These are phyloP conservation scores for Penicillium digitatum DNA, from an alignment of 2,329 filamentous ascomycete genomes.

Conservation along the genomic window DNA sequence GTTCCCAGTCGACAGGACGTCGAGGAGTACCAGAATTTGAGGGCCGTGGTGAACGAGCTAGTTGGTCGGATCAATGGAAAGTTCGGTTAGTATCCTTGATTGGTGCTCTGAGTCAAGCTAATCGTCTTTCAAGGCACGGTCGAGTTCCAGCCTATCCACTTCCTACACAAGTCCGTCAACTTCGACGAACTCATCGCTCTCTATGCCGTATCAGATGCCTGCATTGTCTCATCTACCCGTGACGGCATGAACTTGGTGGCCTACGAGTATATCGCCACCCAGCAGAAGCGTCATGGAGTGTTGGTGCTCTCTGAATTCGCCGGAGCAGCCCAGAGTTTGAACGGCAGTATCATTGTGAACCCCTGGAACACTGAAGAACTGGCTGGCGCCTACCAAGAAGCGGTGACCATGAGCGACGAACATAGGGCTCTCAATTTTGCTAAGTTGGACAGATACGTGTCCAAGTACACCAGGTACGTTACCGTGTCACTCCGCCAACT, in stretches of 20 bases:
- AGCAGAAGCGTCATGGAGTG: constrained; percentile 82
- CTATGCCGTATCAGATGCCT: constrained; percentile 88
- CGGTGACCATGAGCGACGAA: constrained; percentile 93
- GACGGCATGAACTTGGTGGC: constrained; percentile 99
- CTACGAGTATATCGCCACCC: constrained; percentile 95
- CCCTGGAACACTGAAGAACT: constrained; percentile 98
- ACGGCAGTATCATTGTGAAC: constrained; percentile 90
- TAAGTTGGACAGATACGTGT: constrained; percentile 91
- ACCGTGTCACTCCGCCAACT: neutral
- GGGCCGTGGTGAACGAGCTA: constrained; percentile 92
- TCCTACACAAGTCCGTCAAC: constrained; percentile 90
- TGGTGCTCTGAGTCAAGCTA: constrained; percentile 5
- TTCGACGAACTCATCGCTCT: constrained; percentile 94
- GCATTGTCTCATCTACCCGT: constrained; percentile 88
- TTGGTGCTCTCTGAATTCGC: constrained; percentile 97
- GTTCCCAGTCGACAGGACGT: constrained; percentile 93
- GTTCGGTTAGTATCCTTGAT: constrained; percentile 57
- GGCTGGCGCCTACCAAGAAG: constrained; percentile 86
- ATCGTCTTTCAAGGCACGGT: constrained; percentile 62
- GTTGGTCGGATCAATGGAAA: constrained; percentile 96
- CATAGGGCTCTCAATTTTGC: constrained; percentile 81
- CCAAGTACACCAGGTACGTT: constrained; percentile 80
- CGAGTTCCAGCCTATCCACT: constrained; percentile 98
- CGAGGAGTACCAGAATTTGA: constrained; percentile 94
- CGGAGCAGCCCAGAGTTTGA: constrained; percentile 88